phyloP scores from a whole-genome alignment of 768 basidiomycete species.

The Amanita exitialis region DNA sequence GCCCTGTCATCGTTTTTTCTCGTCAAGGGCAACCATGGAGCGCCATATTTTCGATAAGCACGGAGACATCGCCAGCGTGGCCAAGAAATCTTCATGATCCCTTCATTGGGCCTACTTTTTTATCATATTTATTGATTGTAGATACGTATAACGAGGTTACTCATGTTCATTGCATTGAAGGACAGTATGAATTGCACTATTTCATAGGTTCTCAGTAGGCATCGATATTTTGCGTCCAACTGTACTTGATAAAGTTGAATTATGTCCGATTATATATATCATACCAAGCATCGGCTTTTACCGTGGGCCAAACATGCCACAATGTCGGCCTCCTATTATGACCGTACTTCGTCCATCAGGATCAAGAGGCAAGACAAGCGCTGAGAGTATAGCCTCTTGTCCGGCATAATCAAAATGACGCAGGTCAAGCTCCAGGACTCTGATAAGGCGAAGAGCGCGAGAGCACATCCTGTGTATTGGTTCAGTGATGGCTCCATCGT shows the following conservation, averaged over 20 bases:
- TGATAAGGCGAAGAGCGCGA: neutral
- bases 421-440: neutral
- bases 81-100: neutral
- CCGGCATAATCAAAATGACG: neutral
- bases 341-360: neutral
- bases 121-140: neutral
- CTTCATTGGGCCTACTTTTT: neutral
- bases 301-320: too few species aligned
- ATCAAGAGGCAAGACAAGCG: neutral
- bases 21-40: slow-evolving; percentile 6
- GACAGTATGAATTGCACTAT: neutral
- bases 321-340: too few species aligned
- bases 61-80: neutral
- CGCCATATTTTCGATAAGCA: slow-evolving; percentile 9
- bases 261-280: too few species aligned
- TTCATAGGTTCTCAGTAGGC: too few species aligned
- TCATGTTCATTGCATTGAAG: neutral
- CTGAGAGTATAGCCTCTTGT: neutral
- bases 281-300: too few species aligned
- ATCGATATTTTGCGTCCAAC: too few species aligned
- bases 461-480: slow-evolving; percentile 45
- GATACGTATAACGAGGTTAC: neutral
- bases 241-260: too few species aligned
- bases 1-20: slow-evolving; percentile 8
- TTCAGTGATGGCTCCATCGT: slow-evolving; percentile 57